Percentiles rank a stretch among this genome's conserved stretches.
Conservation (phyloP, 1,284 basidiomycete species). For the Fomitopsis betulina region DNA sequence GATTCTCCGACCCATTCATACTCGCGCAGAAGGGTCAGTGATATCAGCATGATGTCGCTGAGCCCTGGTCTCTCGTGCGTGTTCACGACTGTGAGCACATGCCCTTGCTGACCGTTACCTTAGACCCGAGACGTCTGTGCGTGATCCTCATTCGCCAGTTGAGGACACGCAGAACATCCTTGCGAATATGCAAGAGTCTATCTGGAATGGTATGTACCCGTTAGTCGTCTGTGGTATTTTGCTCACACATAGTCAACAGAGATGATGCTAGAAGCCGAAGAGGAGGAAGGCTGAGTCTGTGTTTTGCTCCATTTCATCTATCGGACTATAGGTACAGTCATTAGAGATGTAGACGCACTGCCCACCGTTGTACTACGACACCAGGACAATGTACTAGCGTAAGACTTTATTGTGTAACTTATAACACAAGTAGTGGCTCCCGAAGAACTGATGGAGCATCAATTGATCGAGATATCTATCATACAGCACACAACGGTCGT, state of each 20-base stretch:
- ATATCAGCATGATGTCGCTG: slow-evolving; percentile 55
- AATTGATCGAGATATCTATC: slow-evolving; percentile 5
- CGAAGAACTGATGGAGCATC: slow-evolving; percentile 1
- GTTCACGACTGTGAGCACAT: slow-evolving; percentile 7
- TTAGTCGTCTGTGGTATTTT: not conserved
- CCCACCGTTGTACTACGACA: not conserved
- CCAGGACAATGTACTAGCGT: not conserved
- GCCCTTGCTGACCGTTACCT: slow-evolving; percentile 3
- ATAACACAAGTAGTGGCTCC: slow-evolving; percentile 4
- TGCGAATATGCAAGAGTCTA: slow-evolving; percentile 57
- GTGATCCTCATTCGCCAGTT: slow-evolving; percentile 25
- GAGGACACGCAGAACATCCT: slow-evolving; percentile 54
- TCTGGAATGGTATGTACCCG: slow-evolving; percentile 57
- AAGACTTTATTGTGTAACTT: slow-evolving; percentile 11
- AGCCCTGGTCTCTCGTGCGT: slow-evolving; percentile 51
- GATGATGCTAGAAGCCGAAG: slow-evolving; percentile 52
- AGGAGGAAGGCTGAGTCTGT: slow-evolving; percentile 34
- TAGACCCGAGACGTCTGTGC: slow-evolving; percentile 43
- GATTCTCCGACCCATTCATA: slow-evolving; percentile 38
- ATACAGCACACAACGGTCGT: slow-evolving; percentile 1
- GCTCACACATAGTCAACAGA: slow-evolving; percentile 29
- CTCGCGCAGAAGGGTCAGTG: slow-evolving; percentile 55
- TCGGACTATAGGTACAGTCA: not conserved
- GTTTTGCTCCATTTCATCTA: not conserved
- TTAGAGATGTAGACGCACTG: not conserved